Evolutionary conservation across 2,329 filamentous ascomycete species (phyloP).

Genomic region (Ceratocystis variospora): DNA sequence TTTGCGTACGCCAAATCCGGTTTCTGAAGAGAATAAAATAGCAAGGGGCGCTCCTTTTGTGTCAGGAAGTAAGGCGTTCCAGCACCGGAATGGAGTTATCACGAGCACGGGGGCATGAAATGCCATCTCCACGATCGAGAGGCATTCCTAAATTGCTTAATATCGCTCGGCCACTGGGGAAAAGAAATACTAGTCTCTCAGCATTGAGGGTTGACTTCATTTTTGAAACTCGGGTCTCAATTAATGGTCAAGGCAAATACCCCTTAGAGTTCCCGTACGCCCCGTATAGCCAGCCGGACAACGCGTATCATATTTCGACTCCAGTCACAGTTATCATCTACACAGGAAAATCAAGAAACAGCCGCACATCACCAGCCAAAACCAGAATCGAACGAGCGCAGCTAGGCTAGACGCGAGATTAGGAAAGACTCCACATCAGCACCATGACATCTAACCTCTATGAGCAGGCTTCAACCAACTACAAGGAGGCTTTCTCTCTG

Average conservation of each 20-base stretch:
- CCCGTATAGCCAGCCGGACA: neutral
- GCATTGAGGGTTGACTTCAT: neutral
- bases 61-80: neutral
- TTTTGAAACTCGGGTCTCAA: neutral
- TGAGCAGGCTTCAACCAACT: constrained; percentile 75
- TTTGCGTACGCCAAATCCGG: neutral
- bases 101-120: neutral
- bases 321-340: neutral
- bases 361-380: no score
- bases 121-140: no score
- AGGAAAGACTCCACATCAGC: neutral
- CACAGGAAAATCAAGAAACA: neutral
- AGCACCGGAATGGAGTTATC: neutral
- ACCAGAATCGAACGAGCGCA: no score
- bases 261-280: neutral
- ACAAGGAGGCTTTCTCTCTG: constrained; percentile 99
- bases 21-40: neutral
- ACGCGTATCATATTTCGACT: neutral
- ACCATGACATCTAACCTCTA: constrained; percentile 34
- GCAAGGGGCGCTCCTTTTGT: neutral
- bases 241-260: neutral
- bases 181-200: neutral
- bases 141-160: no score
- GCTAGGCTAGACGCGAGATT: neutral
- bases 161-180: no score